Conservation (phyloP, 2,329 filamentous ascomycete genomes). For the Ophiostoma tasmaniense region DNA sequence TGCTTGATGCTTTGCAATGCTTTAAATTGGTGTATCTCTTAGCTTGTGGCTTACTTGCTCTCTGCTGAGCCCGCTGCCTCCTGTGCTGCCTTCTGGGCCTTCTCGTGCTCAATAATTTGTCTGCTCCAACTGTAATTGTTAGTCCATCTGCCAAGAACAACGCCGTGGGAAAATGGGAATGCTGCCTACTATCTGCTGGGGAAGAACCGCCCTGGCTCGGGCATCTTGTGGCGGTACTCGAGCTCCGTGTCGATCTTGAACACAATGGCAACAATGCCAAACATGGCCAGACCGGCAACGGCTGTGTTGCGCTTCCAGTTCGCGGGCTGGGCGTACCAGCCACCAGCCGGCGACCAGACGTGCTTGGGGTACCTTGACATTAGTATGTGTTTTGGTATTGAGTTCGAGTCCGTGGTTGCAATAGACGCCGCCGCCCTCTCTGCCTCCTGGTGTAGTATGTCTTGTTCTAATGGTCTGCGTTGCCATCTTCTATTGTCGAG, state of each 20-base stretch:
- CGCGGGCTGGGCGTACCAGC: slow-evolving; percentile 89
- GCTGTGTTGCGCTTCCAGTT: slow-evolving; percentile 92
- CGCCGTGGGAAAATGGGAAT: not conserved
- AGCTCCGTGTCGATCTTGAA: slow-evolving; percentile 66
- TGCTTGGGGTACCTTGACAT: slow-evolving; percentile 80
- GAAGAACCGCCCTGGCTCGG: slow-evolving; percentile 69
- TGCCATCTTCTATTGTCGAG: not conserved
- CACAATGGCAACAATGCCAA: slow-evolving; percentile 54
- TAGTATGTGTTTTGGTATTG: not conserved
- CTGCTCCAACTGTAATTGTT: slow-evolving; percentile 33
- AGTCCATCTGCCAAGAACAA: not conserved
- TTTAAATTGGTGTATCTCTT: not conserved
- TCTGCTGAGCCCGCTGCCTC: slow-evolving; percentile 9
- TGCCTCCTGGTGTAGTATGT: not conserved
- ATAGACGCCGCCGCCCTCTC: not conserved
- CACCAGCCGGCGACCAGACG: slow-evolving; percentile 97
- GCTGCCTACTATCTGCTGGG: slow-evolving; percentile 70
- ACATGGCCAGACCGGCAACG: slow-evolving; percentile 33
- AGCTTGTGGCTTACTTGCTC: slow-evolving; percentile 15
- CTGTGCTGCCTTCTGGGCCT: slow-evolving; percentile 27
- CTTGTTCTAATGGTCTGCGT: not conserved
- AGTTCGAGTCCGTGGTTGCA: not conserved
- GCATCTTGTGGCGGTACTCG: slow-evolving; percentile 68
- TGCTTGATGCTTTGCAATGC: not conserved
- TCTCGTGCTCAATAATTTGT: slow-evolving; percentile 39